Conservation (phyloP, 2,329 filamentous ascomycete species). For the Pseudogymnoascus sp. region DNA sequence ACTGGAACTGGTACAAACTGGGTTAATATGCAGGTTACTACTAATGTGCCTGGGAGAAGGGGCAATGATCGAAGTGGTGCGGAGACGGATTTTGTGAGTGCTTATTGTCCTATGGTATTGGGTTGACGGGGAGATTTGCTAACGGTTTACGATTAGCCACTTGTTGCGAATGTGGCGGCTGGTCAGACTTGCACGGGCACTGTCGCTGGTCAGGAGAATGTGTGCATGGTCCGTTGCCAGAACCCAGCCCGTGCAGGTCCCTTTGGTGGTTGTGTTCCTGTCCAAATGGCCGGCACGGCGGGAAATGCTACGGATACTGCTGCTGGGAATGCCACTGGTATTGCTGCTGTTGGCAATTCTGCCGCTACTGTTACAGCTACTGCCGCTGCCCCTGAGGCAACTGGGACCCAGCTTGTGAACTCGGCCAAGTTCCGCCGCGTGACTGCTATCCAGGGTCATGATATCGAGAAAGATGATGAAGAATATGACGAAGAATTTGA, state of each 20-base stretch:
- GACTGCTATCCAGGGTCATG: not conserved
- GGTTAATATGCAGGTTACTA: conserved; percentile 45
- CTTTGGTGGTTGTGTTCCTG: conserved; percentile 52
- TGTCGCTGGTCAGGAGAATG: conserved; percentile 48
- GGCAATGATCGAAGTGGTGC: conserved; percentile 37
- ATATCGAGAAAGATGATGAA: not conserved
- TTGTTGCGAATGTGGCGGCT: conserved; percentile 49
- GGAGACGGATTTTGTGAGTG: conserved; percentile 28
- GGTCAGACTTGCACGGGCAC: conserved; percentile 50
- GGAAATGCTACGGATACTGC: conserved; percentile 14
- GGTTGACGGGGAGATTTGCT: conserved; percentile 1
- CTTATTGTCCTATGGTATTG: not conserved
- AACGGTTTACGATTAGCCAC: conserved; percentile 31
- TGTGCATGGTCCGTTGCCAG: conserved; percentile 56
- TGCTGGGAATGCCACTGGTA: too few species aligned
- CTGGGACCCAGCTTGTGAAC: not conserved
- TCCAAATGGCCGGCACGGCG: conserved; percentile 35
- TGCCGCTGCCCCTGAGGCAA: not conserved
- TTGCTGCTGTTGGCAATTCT: conserved; percentile 7
- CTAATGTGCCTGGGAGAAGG: conserved; percentile 39
- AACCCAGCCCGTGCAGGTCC: conserved; percentile 52
- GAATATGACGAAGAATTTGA: not conserved
- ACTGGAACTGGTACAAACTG: conserved; percentile 49
- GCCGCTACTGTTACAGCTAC: not conserved
- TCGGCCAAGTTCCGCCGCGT: not conserved